Evolutionary conservation across 129 eudicot genomes (phyloP).

Genomic region (Smallanthus sonchifolius): DNA sequence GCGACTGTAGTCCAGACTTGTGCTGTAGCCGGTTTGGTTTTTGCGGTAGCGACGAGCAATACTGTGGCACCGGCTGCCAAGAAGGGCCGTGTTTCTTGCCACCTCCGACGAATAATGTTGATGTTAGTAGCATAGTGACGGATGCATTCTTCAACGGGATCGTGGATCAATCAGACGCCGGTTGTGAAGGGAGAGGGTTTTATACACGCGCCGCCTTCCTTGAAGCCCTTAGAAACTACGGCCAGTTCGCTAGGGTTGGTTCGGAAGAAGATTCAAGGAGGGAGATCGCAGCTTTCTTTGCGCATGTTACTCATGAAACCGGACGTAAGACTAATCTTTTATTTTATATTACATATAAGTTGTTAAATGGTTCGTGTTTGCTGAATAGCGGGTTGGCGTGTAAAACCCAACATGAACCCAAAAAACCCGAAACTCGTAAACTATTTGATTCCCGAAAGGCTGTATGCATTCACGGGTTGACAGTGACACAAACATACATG

Average conservation of each 20-base stretch:
- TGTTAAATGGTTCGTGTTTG: too few relatives aligned
- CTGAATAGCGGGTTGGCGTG: too few relatives aligned
- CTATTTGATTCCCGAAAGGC: too few relatives aligned
- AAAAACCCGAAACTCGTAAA: too few relatives aligned
- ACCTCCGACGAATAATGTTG: constrained; percentile 18
- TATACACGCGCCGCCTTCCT: constrained; percentile 25
- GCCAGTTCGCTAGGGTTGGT: constrained; percentile 7
- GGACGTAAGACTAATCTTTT: constrained; percentile 26
- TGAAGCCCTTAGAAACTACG: constrained; percentile 16
- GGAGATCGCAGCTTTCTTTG: too few relatives aligned
- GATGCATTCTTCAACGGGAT: constrained; percentile 37
- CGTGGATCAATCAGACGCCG: constrained; percentile 13
- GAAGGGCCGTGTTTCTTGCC: constrained; percentile 27
- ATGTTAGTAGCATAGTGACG: constrained; percentile 32
- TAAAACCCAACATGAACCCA: too few relatives aligned
- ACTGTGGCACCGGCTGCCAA: constrained; percentile 33
- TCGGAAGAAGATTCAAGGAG: too few relatives aligned
- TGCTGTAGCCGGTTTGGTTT: constrained; percentile 27
- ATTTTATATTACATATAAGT: not conserved
- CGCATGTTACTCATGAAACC: constrained; percentile 22
- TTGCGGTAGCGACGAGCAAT: constrained; percentile 22
- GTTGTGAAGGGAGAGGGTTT: not conserved
- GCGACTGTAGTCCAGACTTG: constrained; percentile 33
- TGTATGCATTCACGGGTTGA: too few relatives aligned
- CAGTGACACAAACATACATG: too few relatives aligned